Conservation (phyloP, 768 basidiomycete genomes). For the Rhodosporidiobolus odoratus region DNA sequence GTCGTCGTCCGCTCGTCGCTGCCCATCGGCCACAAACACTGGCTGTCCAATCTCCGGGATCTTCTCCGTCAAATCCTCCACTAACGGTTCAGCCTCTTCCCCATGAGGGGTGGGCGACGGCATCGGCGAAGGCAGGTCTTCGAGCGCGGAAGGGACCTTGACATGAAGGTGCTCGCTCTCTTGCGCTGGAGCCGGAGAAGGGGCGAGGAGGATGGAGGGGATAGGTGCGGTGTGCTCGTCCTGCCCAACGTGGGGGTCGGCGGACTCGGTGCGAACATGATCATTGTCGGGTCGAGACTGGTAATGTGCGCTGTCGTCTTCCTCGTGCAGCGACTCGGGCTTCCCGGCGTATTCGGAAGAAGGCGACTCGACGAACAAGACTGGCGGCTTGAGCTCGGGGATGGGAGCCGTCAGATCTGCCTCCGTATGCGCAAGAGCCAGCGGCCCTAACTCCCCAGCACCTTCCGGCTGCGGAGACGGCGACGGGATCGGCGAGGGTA, state of each 20-base stretch:
- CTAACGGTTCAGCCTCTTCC: neutral
- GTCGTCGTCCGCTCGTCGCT: too few relatives aligned
- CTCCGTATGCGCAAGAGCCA: neutral
- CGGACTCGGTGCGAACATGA: neutral
- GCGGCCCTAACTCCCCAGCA: neutral
- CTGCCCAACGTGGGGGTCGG: neutral
- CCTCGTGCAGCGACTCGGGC: neutral
- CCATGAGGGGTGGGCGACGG: constrained; percentile 6
- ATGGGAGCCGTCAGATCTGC: neutral
- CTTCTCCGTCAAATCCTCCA: constrained; percentile 7
- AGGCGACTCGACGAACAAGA: constrained; percentile 1
- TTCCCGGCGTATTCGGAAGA: neutral
- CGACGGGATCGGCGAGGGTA: constrained; percentile 6
- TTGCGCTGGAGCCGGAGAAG: neutral
- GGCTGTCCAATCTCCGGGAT: neutral
- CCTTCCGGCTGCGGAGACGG: neutral
- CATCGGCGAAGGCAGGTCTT: constrained; percentile 12
- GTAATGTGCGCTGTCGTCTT: neutral
- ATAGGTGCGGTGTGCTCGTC: constrained; percentile 3
- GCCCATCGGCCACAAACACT: neutral
- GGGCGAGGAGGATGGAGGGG: neutral
- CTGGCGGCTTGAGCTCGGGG: neutral
- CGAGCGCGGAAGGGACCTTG: constrained; percentile 9
- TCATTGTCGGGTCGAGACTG: neutral
- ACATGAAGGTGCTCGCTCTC: constrained; percentile 12